Base-by-base conservation (phyloP, 2,329 filamentous ascomycete species). In the Fusarium sp. region DNA sequence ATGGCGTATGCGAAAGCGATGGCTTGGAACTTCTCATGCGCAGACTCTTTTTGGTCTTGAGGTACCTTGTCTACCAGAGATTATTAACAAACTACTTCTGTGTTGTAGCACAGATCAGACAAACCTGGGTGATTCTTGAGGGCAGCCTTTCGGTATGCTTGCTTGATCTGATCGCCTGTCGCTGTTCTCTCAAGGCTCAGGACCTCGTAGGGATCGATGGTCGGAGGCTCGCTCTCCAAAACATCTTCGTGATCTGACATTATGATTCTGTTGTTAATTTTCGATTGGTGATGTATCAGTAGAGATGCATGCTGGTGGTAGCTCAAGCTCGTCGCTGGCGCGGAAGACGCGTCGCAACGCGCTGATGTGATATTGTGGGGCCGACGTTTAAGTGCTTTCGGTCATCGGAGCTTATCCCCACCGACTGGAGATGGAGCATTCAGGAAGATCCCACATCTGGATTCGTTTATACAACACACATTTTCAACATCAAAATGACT, bases 1-100 rank as follows among this genome's bases (percentile, higher is more conserved):
- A 99, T 89, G 34, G 94, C 95, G 78, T 98, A 97, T 55, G 96
- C 95, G 76, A 98, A 95, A 25, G 95, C 95, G 73, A 99, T 90
- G 73, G 92, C 86, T 81, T 99, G 96, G 80, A 99, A 99, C 57
- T 88, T 91, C 66, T 86, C 85, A 74, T 97, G 91, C 3, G 96
- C 95, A 44, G 87, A 83, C 27, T 90, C 86, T 77, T 93, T 94
- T 55, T 91, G 83, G 24, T 89, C 86, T 2, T 88, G 84, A 18
- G 88, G 73, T 6, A 90, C 93, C 83, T 97, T 97, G 86, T 97
- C 94, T 92, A 63, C 27, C 18, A 51, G 8, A 45, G n/a, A 46
- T 40, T 5, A 53, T 75, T 25, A 77, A 77, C 53, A 15, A 24
- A 15, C 7, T 10, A 6, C 44, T n/a, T 16, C 5, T 25, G 8